Percentiles rank a stretch among this genome's conserved stretches.
Evolutionary conservation across 2,329 filamentous ascomycete genomes (phyloP).

Genomic region (Aspergillus alliaceus): DNA sequence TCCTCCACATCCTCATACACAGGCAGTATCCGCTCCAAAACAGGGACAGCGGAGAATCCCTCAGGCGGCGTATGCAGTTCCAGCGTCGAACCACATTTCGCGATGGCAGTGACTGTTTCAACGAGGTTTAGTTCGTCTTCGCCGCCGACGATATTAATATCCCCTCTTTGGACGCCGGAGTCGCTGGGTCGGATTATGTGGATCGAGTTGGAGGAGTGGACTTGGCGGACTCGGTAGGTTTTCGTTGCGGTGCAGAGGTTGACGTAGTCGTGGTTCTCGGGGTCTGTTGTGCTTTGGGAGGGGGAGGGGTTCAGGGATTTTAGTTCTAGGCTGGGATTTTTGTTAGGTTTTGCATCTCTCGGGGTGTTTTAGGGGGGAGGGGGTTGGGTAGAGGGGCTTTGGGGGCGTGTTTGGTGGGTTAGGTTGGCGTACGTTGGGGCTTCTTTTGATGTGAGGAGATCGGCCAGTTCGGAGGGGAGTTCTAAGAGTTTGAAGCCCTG

Average conservation of each 20-base stretch:
- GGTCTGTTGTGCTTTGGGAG: constrained; percentile 22
- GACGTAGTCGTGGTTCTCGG: constrained; percentile 41
- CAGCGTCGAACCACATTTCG: constrained; percentile 47
- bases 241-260: constrained; percentile 60
- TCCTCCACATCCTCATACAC: constrained; percentile 28
- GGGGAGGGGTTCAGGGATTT: constrained; percentile 39
- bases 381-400: background rate
- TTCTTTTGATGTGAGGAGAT: constrained; percentile 52
- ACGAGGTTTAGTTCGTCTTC: constrained; percentile 24
- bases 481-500: constrained; percentile 61
- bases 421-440: constrained; percentile 33
- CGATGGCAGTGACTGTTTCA: constrained; percentile 40
- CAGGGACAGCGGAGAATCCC: constrained; percentile 31
- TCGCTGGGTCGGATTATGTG: constrained; percentile 52
- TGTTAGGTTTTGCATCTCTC: background rate
- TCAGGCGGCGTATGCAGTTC: constrained; percentile 41
- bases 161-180: constrained; percentile 26
- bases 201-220: constrained; percentile 65
- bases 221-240: constrained; percentile 62
- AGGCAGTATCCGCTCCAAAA: constrained; percentile 29
- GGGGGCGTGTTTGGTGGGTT: background rate
- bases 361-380: background rate
- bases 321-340: constrained; percentile 39
- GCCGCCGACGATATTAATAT: constrained; percentile 28
- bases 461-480: constrained; percentile 58